phyloP scores from a whole-genome alignment of 2,329 filamentous ascomycete genomes.

The Microdochium trichocladiopsis region DNA sequence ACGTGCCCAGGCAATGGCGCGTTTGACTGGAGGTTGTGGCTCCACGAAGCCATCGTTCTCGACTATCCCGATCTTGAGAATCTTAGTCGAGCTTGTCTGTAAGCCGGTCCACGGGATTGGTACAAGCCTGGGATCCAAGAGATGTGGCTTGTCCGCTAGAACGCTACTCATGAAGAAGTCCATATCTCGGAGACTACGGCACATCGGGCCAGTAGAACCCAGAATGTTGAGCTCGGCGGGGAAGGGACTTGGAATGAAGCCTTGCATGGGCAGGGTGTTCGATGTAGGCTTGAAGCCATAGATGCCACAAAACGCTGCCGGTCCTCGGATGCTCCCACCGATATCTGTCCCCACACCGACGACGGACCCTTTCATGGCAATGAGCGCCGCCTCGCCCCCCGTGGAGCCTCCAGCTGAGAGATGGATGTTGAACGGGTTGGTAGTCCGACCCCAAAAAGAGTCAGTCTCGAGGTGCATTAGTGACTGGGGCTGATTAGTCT shows the following conservation, averaged over 20 bases:
- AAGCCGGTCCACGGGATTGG: conserved; percentile 22
- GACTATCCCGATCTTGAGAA: conserved; percentile 35
- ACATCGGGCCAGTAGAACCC: conserved; percentile 25
- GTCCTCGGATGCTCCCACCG: background rate
- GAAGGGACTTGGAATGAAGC: conserved; percentile 12
- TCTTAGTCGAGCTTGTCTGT: conserved; percentile 5
- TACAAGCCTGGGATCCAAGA: conserved; percentile 18
- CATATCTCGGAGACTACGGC: conserved; percentile 21
- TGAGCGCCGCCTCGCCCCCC: background rate
- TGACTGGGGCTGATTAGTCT: background rate
- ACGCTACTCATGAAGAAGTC: conserved; percentile 22
- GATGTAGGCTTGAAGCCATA: conserved; percentile 1
- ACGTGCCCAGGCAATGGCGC: conserved; percentile 25
- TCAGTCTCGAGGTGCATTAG: conserved; percentile 31
- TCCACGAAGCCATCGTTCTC: conserved; percentile 25
- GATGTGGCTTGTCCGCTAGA: conserved; percentile 13
- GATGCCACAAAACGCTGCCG: background rate
- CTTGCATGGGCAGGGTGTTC: conserved; percentile 15
- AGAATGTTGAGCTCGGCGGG: conserved; percentile 24
- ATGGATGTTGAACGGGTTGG: background rate
- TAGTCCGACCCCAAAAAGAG: background rate
- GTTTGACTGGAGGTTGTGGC: conserved; percentile 28
- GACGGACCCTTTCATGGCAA: background rate
- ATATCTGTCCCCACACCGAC: background rate
- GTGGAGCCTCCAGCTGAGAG: background rate